Base-by-base conservation (phyloP, 2,329 filamentous ascomycete species). In the Gaeumannomyces tritici region DNA sequence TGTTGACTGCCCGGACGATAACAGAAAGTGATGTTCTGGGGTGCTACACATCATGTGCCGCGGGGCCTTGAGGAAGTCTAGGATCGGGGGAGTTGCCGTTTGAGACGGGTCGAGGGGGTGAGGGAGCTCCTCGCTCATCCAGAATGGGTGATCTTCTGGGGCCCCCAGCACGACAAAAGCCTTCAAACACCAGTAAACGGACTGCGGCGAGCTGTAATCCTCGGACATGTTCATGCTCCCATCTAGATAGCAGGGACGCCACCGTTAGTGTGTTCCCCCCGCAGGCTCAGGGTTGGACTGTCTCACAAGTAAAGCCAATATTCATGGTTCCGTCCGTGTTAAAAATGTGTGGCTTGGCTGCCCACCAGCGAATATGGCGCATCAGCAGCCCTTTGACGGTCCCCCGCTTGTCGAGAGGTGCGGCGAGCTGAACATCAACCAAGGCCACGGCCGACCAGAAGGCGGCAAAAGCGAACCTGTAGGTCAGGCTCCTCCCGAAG, bases 141-240 rank as follows among this genome's bases (percentile, higher is more conserved):
- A 84, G 62, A 84, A 83, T 0, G 71, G 67, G 58, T 81, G 71
- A 0, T 68, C 64, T 1, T 67, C 64, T 0, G 71, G 64, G 0
- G 83, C 62, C 0, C 71, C 73, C 0, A 81, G 68, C 0, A 73
- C 74, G 0, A 82, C 70, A 3, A 84, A 75, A 0, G 77, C 76
- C 63, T 84, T 84, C 27, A 83, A 69, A 9, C 75, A 77, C 82
- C 81, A 84, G 66, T 83, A 84, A 0, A 76, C 73, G 0, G 80
- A 83, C 64, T 84, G 81, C 0, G 81, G 80, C 1, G 81, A 84
- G 66, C 84, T 84, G 68, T 84, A 84, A 65, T 83, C 79, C 67
- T 84, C 82, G 47, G 73, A 73, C 75, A 84, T 76, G 66, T 78
- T 83, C 77, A 82, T 82, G 65, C 83, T 83, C 12, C 64, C 65